These are phyloP conservation scores for Amauroascus niger DNA, from an alignment of 2,329 filamentous ascomycete genomes.

Conservation along the genomic window DNA sequence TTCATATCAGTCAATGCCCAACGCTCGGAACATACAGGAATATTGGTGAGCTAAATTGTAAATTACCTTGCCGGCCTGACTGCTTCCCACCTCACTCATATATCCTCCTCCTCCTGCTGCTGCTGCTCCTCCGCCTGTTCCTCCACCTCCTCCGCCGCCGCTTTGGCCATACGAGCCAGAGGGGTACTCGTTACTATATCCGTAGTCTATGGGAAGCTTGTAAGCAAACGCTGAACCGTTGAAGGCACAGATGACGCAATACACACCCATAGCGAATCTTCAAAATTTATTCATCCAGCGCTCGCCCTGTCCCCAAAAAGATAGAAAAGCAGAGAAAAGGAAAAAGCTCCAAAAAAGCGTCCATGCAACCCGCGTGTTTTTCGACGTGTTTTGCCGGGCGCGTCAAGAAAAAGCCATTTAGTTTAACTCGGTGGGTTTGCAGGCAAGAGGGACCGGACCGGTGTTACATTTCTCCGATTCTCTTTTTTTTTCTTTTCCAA, in stretches of 20 bases:
- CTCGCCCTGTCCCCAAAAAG: neutral
- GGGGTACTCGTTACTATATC: conserved; percentile 38
- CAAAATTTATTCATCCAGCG: neutral
- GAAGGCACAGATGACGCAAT: neutral
- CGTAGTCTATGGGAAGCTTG: conserved; percentile 24
- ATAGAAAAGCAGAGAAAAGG: neutral
- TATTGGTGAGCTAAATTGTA: no score
- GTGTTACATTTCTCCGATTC: neutral
- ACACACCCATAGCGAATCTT: conserved; percentile 15
- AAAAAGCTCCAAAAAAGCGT: no score
- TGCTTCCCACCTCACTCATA: conserved; percentile 44
- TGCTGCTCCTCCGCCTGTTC: conserved; percentile 45
- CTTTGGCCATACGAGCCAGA: conserved; percentile 48
- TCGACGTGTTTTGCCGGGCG: conserved; percentile 7
- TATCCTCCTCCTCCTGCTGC: conserved; percentile 51
- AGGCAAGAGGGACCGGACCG: neutral
- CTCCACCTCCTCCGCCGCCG: conserved; percentile 48
- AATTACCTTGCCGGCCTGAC: conserved; percentile 39
- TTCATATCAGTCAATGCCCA: no score
- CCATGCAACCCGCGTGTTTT: neutral
- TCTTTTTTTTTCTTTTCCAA: neutral
- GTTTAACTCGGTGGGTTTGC: no score
- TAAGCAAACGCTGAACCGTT: neutral
- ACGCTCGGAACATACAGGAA: no score
- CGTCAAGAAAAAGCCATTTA: neutral